phyloP scores from a whole-genome alignment of 257 asterid species.

The Sherardia arvensis region DNA sequence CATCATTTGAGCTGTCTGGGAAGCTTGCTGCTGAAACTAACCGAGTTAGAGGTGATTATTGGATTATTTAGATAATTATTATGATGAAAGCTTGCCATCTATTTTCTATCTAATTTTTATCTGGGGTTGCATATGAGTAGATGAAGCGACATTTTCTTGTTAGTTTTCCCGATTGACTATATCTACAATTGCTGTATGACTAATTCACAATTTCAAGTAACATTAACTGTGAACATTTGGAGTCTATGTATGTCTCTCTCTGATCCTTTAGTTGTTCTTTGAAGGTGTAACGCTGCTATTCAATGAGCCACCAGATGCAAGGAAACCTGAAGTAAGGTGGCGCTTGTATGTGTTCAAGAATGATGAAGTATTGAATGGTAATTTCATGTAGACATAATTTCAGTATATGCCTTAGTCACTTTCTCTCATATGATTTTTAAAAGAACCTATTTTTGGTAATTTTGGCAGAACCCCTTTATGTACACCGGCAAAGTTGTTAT shows the following conservation, averaged over 20 bases:
- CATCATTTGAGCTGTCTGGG: slow-evolving; percentile 97
- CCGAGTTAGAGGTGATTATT: slow-evolving; percentile 62
- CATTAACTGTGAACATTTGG: slow-evolving; percentile 3
- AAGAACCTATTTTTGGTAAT: background rate
- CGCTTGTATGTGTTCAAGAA: slow-evolving; percentile 89
- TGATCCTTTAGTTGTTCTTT: slow-evolving; percentile 18
- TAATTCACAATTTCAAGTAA: background rate
- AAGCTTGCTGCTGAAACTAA: slow-evolving; percentile 98
- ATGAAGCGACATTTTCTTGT: background rate
- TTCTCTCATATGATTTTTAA: background rate
- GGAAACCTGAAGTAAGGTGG: slow-evolving; percentile 82
- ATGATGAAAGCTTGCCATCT: background rate
- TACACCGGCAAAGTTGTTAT: slow-evolving; percentile 92
- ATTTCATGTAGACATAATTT: slow-evolving; percentile 2
- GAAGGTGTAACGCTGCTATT: slow-evolving; percentile 81
- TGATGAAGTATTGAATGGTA: slow-evolving; percentile 89
- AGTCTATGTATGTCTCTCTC: background rate
- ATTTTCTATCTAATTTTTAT: background rate
- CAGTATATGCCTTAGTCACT: background rate
- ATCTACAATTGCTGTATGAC: no score
- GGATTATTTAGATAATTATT: slow-evolving; percentile 4
- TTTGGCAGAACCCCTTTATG: slow-evolving; percentile 72
- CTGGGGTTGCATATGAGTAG: background rate
- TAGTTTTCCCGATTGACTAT: background rate
- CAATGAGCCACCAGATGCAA: slow-evolving; percentile 95